Evolutionary conservation across 192 early-diverging fungal species (phyloP), one percentile per base, ranked within the genome.

Genomic region (Spizellomyces sp.): DNA sequence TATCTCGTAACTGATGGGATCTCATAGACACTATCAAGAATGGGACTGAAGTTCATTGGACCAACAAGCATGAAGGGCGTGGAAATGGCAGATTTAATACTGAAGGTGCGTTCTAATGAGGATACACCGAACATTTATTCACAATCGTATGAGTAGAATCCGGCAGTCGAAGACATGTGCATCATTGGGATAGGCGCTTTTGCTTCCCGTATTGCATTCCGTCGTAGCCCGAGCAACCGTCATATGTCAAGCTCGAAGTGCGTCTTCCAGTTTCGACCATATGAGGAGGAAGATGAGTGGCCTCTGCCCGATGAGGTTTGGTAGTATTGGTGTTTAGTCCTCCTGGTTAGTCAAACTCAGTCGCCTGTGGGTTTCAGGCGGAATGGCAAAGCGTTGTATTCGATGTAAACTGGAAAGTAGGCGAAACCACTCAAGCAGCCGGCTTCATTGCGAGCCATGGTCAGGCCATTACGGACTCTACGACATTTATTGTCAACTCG

Each of bases 11-110:
- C 45, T 67, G 48, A 15, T 43, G 9, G 48, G 42, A 42, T 64
- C 10, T 14, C n/a, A 7, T 54, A 82, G 83, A 70, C 68, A 64
- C 48, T 85, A 58, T 78, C 78, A 3, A 56, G 74, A 19, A 74
- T 82, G 21, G 84, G 84, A 3, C 46, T 78, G 22, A 81, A 83
- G 50, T 86, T 83, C 63, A 22, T 52, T 12, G 84, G 77, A 12
- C 84, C 84, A 15, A 70, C 75, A 27, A 73, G 50, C 21, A 66
- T 83, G 54, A 74, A 71, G 27, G 77, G 75, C 19, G 69, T 81
- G 21, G 81, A 86, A 46, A 64, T 86, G 19, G 80, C 75, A 43
- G 74, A 80, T 19, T 42, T 76, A 62, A 78, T 86, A 8, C 12
- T 83, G 2, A 86, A 86, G 76, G 84, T 83, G 75, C 36, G 60